Evolutionary conservation across 768 basidiomycete genomes (phyloP).

Genomic region (Mycena maculata): DNA sequence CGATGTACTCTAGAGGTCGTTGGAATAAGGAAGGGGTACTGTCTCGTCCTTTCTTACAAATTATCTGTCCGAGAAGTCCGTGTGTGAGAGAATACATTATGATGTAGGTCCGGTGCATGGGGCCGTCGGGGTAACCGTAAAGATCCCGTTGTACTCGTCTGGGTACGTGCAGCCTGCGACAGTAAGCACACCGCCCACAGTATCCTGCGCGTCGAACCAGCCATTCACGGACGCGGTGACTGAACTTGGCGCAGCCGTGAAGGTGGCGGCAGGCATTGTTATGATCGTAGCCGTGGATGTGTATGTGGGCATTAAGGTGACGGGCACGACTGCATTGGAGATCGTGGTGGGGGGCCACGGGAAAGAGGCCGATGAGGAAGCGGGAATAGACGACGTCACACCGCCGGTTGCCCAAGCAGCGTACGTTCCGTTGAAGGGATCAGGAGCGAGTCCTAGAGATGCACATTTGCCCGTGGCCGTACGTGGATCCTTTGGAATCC

Average conservation of each 20-base stretch:
- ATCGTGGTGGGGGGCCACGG: slow-evolving; percentile 68
- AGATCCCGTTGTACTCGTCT: slow-evolving; percentile 51
- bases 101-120: slow-evolving; percentile 42
- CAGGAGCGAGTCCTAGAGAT: slow-evolving; percentile 57
- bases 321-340: slow-evolving; percentile 51
- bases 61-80: slow-evolving; percentile 1
- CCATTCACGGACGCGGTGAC: slow-evolving; percentile 62
- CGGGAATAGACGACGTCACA: slow-evolving; percentile 68
- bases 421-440: slow-evolving; percentile 59
- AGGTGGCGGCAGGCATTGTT: slow-evolving; percentile 67
- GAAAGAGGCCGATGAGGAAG: slow-evolving; percentile 54
- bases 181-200: slow-evolving; percentile 54
- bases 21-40: background rate
- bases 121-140: slow-evolving; percentile 37
- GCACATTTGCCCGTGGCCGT: slow-evolving; percentile 72
- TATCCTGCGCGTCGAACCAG: slow-evolving; percentile 68
- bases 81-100: background rate
- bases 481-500: slow-evolving; percentile 82
- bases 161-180: slow-evolving; percentile 69
- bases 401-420: slow-evolving; percentile 74
- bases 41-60: background rate
- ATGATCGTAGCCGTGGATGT: slow-evolving; percentile 68
- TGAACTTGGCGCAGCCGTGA: slow-evolving; percentile 53
- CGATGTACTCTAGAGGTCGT: slow-evolving; percentile 11
- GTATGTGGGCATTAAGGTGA: slow-evolving; percentile 67